phyloP scores from a whole-genome alignment of 202 grass and related monocot species.

The Zoysia matrella region DNA sequence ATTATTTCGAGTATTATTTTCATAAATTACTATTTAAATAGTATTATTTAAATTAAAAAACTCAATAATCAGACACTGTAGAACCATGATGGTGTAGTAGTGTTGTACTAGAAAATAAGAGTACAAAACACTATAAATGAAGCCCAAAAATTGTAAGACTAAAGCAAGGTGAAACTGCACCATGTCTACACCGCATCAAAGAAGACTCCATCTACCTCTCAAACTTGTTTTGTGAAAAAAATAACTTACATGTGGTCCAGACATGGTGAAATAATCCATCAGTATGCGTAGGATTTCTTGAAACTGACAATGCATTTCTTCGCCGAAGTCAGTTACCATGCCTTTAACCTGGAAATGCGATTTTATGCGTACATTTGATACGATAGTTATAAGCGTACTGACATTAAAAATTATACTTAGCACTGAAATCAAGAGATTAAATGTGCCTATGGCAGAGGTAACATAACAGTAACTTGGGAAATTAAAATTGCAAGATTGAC shows the following conservation, averaged over 20 bases:
- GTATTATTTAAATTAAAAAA: too few species aligned
- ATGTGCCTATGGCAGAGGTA: not conserved
- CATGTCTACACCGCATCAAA: not conserved
- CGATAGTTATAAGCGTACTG: not conserved
- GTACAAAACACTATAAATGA: not conserved
- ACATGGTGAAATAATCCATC: conserved; percentile 82
- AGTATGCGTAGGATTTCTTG: too few species aligned
- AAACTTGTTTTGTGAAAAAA: conserved; percentile 25
- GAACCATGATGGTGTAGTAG: not conserved
- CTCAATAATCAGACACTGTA: too few species aligned
- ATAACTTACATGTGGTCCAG: conserved; percentile 79
- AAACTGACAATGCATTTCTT: too few species aligned
- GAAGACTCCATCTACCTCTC: conserved; percentile 13
- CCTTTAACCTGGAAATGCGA: conserved; percentile 56
- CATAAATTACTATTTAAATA: too few species aligned
- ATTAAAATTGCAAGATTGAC: not conserved
- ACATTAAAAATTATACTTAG: not conserved
- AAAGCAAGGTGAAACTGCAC: not conserved
- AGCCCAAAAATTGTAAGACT: not conserved
- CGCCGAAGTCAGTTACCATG: too few species aligned
- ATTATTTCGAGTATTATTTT: too few species aligned
- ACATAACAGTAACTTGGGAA: not conserved
- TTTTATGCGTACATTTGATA: conserved; percentile 23
- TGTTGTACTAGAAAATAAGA: not conserved
- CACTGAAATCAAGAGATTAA: conserved; percentile 20